Conservation (phyloP, 495 filamentous ascomycete species). For the Neurospora tetrasperma region DNA sequence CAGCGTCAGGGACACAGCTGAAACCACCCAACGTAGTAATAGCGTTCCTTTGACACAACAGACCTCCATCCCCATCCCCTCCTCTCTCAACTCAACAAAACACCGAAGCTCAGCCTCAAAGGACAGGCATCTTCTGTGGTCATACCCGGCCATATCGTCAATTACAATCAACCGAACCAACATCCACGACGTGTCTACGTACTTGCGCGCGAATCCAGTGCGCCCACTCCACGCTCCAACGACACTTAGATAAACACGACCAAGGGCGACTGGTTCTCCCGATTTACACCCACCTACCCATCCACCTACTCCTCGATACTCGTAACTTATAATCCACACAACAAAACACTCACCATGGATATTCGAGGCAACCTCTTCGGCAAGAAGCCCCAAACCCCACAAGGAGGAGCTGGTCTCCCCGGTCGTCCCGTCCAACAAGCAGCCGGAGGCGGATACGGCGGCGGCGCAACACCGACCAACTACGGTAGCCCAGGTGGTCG, state of each 20-base stretch:
- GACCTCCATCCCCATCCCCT: neutral
- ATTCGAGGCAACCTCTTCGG: conserved; percentile 32
- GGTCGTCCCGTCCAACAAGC: conserved; percentile 20
- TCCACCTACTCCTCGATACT: neutral
- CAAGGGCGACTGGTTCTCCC: neutral
- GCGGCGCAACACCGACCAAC: conserved; percentile 6
- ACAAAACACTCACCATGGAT: conserved; percentile 20
- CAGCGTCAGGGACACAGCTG: neutral
- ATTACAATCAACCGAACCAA: neutral
- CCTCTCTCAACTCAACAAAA: neutral
- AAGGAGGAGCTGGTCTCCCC: conserved; percentile 18
- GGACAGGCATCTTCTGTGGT: neutral
- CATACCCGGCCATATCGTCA: neutral
- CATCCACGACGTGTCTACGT: conserved; percentile 4
- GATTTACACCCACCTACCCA: neutral
- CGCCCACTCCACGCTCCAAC: neutral
- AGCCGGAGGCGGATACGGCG: conserved; percentile 11
- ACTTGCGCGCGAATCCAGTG: neutral
- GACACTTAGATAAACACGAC: neutral
- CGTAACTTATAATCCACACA: neutral
- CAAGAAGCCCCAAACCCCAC: conserved; percentile 15
- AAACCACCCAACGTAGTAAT: neutral
- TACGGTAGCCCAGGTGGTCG: conserved; percentile 14
- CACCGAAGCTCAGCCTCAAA: neutral
- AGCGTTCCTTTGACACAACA: neutral